phyloP scores from a whole-genome alignment of 352 stramenopile species.

The Phytophthora constricta region DNA sequence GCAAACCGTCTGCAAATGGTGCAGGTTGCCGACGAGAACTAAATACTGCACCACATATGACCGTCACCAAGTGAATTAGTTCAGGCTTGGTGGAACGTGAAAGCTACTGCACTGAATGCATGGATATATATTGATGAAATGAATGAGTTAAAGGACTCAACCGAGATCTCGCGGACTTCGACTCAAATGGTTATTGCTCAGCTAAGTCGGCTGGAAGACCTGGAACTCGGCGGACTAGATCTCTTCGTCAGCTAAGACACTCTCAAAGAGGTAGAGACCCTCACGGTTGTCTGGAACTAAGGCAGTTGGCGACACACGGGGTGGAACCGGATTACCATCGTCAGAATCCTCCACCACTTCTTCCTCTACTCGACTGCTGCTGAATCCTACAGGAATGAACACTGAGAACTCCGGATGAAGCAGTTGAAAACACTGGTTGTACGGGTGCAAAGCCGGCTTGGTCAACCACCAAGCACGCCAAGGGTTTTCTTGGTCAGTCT shows the following conservation, averaged over 20 bases:
- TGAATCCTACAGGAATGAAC: too few species aligned
- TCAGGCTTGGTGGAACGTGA: background rate
- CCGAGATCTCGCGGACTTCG: too few species aligned
- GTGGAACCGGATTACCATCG: too few species aligned
- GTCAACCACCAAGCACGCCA: background rate
- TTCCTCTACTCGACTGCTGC: too few species aligned
- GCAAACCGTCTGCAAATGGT: slow-evolving; percentile 1
- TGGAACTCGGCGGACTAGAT: too few species aligned
- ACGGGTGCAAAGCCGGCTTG: background rate
- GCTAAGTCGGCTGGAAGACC: background rate
- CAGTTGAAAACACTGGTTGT: background rate
- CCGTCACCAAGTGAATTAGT: background rate
- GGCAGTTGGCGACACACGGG: too few species aligned
- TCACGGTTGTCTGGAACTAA: too few species aligned
- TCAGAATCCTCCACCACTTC: too few species aligned
- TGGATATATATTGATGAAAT: background rate
- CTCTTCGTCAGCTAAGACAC: too few species aligned
- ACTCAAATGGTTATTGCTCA: background rate
- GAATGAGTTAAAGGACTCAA: too few species aligned
- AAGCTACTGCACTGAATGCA: background rate
- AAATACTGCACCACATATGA: background rate
- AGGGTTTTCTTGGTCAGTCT: background rate
- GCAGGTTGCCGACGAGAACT: background rate
- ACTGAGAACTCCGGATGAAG: background rate
- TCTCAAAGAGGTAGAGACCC: too few species aligned